A percentile compares a stretch with the other conserved stretches of the same genome.
Evolutionary conservation across 73 alveolate species (phyloP).

Genomic region (Breviolum minutum): DNA sequence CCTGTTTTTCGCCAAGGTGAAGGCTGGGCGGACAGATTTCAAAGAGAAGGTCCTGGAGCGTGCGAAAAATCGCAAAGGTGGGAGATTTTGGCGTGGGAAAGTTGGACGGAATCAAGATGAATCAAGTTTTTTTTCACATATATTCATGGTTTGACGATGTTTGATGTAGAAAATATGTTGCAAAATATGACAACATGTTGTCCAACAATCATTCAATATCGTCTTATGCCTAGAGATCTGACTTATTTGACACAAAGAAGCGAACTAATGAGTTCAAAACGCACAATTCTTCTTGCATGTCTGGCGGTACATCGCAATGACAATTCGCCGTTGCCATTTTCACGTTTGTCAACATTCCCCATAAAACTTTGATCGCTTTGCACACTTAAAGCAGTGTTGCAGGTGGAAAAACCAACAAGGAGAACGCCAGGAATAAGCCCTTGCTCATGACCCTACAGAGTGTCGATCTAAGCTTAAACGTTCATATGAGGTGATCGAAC

Average conservation of each 20-base stretch:
- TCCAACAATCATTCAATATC: too few species aligned
- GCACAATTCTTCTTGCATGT: too few species aligned
- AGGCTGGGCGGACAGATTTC: constrained; percentile 88
- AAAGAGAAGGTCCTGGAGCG: constrained; percentile 78
- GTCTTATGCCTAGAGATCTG: too few species aligned
- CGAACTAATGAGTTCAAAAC: too few species aligned
- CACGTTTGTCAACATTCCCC: neutral
- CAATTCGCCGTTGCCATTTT: neutral
- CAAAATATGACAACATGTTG: too few species aligned
- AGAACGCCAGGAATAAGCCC: constrained; percentile 90
- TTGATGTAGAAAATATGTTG: too few species aligned
- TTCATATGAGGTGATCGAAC: neutral
- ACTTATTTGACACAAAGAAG: too few species aligned
- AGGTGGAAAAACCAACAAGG: constrained; percentile 91
- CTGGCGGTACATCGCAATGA: neutral
- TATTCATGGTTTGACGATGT: too few species aligned
- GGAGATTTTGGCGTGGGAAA: neutral
- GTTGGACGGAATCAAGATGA: neutral
- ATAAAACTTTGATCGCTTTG: too few species aligned
- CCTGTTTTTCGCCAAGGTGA: constrained; percentile 28
- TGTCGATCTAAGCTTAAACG: neutral
- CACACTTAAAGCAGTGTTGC: too few species aligned
- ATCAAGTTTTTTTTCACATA: neutral
- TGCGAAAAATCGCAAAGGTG: constrained; percentile 89
- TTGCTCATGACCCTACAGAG: constrained; percentile 79